phyloP scores from a whole-genome alignment of 192 early-diverging fungal species.

The Coemansia guatemalensis region DNA sequence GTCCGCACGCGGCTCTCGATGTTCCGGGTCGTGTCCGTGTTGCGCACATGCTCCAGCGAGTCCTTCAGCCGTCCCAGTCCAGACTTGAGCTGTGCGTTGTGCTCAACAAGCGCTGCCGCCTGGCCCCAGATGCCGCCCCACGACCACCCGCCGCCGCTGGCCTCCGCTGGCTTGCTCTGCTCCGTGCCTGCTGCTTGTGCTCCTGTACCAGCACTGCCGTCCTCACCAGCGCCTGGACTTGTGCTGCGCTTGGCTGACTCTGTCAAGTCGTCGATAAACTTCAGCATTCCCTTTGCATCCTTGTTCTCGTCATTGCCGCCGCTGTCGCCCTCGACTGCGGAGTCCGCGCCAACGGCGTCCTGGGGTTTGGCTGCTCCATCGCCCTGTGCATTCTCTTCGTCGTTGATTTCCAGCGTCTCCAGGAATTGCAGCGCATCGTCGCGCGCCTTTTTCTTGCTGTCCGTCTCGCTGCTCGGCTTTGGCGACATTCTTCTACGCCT shows the following conservation, averaged over 20 bases:
- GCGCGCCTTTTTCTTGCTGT: slow-evolving; percentile 49
- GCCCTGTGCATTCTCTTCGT: slow-evolving; percentile 20
- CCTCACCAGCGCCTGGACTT: slow-evolving; percentile 6
- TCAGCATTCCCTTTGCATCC: slow-evolving; percentile 35
- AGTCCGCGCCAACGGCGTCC: background rate
- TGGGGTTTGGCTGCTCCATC: slow-evolving; percentile 1
- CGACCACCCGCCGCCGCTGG: slow-evolving; percentile 35
- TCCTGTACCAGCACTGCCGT: background rate
- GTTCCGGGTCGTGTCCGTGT: slow-evolving; percentile 34
- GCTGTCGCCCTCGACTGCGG: slow-evolving; percentile 6
- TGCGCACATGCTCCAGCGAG: slow-evolving; percentile 46
- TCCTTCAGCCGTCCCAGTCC: slow-evolving; percentile 43
- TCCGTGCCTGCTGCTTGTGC: background rate
- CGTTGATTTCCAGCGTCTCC: slow-evolving; percentile 41
- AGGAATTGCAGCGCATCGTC: slow-evolving; percentile 55
- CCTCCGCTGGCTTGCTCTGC: background rate
- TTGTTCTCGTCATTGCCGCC: slow-evolving; percentile 22
- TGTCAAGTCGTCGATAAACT: slow-evolving; percentile 53
- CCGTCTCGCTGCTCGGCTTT: slow-evolving; percentile 16
- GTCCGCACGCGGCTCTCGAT: slow-evolving; percentile 41
- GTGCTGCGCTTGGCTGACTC: slow-evolving; percentile 47
- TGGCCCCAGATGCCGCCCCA: slow-evolving; percentile 55
- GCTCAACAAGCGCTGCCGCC: slow-evolving; percentile 47
- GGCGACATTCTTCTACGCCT: slow-evolving; percentile 24
- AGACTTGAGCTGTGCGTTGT: slow-evolving; percentile 45